Percentiles rank a stretch among this genome's conserved stretches.
phyloP scores from a whole-genome alignment of 306 rosid genomes.

The Chamaecrista fasciculata region DNA sequence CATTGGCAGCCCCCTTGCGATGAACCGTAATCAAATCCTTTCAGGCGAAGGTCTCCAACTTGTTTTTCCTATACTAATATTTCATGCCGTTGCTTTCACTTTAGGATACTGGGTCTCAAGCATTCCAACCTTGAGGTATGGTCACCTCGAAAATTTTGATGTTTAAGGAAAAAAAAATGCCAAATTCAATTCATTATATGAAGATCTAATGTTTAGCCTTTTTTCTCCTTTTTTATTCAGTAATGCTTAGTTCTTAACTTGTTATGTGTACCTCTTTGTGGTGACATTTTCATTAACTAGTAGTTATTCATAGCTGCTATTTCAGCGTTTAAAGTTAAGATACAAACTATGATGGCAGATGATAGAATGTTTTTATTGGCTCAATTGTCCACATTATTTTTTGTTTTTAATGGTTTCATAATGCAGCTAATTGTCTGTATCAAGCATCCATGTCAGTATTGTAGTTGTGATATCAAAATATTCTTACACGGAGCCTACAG shows the following conservation, averaged over 20 bases:
- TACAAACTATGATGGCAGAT: neutral
- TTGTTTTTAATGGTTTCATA: neutral
- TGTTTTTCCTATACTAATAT: constrained; percentile 68
- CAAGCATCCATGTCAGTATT: constrained; percentile 7
- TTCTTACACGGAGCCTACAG: neutral
- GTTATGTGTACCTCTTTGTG: neutral
- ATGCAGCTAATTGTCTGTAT: constrained; percentile 5
- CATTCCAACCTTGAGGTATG: constrained; percentile 71
- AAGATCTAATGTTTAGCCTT: constrained; percentile 3
- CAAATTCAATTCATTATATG: neutral
- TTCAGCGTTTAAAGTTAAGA: neutral
- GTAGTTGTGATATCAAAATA: constrained; percentile 16
- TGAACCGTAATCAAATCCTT: constrained; percentile 71
- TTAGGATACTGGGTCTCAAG: constrained; percentile 85
- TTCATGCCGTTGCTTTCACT: constrained; percentile 76
- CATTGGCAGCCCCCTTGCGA: constrained; percentile 96
- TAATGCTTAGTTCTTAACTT: too few relatives aligned
- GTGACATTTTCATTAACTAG: neutral
- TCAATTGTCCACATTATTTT: neutral
- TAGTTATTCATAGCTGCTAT: neutral
- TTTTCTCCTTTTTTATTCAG: too few relatives aligned
- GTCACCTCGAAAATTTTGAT: constrained; percentile 3
- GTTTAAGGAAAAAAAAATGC: neutral
- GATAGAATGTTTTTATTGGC: neutral
- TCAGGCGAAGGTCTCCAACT: constrained; percentile 73